phyloP scores from a whole-genome alignment of 495 filamentous ascomycete genomes.

The Pyrenopolyporus hunteri region DNA sequence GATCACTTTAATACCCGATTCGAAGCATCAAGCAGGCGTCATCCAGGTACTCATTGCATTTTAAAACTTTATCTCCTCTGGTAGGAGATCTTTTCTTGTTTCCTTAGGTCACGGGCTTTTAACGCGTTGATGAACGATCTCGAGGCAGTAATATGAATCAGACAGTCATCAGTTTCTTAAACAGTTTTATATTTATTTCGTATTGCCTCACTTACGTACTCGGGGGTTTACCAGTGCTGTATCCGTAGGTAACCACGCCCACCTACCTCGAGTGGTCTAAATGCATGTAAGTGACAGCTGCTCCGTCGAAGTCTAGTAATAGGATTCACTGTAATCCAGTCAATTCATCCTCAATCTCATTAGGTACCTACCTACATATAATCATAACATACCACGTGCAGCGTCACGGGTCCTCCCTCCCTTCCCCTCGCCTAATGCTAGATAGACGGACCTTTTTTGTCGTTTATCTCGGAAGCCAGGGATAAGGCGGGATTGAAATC shows the following conservation, averaged over 20 bases:
- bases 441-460: too few species aligned
- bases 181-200: background rate
- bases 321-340: background rate
- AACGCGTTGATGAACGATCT: conserved; percentile 27
- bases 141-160: conserved; percentile 19
- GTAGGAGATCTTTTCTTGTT: conserved; percentile 27
- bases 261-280: too few species aligned
- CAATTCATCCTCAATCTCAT: background rate
- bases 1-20: conserved; percentile 10
- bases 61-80: conserved; percentile 33
- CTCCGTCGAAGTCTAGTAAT: background rate
- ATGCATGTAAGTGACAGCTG: background rate
- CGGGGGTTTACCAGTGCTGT: background rate
- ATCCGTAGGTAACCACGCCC: too few species aligned
- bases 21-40: conserved; percentile 23
- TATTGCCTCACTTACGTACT: background rate
- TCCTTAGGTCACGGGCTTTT: conserved; percentile 18
- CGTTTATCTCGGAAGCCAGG: conserved; percentile 22
- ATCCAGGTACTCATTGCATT: conserved; percentile 25
- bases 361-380: too few species aligned
- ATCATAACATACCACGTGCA: too few species aligned
- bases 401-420: too few species aligned
- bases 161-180: background rate
- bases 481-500: conserved; percentile 9
- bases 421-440: background rate